A percentile compares a stretch with the other conserved stretches of the same genome.
Evolutionary conservation across 164 flowering plant species (phyloP).

Genomic region (Umbellularia californica): DNA sequence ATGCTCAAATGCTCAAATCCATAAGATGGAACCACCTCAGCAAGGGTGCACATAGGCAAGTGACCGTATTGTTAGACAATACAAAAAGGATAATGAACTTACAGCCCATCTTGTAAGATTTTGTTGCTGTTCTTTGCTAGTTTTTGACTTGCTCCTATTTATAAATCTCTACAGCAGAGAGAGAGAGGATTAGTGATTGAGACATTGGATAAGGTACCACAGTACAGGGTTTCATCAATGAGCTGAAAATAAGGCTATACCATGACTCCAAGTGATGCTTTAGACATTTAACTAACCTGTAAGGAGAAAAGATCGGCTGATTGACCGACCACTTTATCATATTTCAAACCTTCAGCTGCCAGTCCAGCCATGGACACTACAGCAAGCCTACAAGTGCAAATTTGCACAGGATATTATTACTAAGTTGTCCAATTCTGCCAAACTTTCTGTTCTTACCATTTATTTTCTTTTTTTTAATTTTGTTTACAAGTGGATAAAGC

Average conservation of each 20-base stretch:
- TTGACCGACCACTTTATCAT: slow-evolving; percentile 93
- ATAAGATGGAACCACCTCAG: not conserved
- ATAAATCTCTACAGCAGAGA: slow-evolving; percentile 59
- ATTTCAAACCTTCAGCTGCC: slow-evolving; percentile 87
- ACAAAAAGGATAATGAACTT: slow-evolving; percentile 28
- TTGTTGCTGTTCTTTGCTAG: slow-evolving; percentile 88
- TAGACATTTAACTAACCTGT: slow-evolving; percentile 49
- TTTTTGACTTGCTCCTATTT: slow-evolving; percentile 75
- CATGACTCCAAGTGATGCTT: not conserved
- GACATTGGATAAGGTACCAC: not conserved
- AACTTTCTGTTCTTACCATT: not conserved
- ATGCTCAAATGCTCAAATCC: not conserved
- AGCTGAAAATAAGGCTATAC: not conserved
- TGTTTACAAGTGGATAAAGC: not conserved
- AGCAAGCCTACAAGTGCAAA: slow-evolving; percentile 54
- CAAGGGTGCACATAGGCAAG: not conserved
- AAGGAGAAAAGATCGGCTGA: slow-evolving; percentile 96
- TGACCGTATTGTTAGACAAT: not conserved
- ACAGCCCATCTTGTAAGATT: slow-evolving; percentile 99
- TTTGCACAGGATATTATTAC: not conserved
- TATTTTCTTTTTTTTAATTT: not conserved
- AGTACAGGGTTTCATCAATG: not conserved
- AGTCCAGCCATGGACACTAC: slow-evolving; percentile 97
- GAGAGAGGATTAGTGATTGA: not conserved
- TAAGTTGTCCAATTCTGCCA: not conserved